Evolutionary conservation across 306 rosid species (phyloP).

Genomic region (Prunus salicina): DNA sequence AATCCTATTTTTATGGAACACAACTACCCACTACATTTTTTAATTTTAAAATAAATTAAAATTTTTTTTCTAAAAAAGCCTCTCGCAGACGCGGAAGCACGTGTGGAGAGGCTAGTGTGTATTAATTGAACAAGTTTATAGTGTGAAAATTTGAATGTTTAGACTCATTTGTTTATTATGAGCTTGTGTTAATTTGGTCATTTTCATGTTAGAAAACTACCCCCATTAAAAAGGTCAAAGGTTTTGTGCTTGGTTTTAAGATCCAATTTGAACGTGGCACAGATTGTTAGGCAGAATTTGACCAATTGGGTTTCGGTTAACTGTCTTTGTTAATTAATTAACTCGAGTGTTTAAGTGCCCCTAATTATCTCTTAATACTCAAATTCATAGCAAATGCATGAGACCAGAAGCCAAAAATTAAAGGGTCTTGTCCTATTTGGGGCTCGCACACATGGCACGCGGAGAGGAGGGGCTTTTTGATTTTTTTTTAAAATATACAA

Average conservation of each 20-base stretch:
- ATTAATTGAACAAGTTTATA: too few species aligned
- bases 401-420: neutral
- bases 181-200: too few species aligned
- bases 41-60: too few species aligned
- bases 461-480: neutral
- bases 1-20: too few species aligned
- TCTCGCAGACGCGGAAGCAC: rapidly evolving
- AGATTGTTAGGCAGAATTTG: neutral
- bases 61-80: rapidly evolving
- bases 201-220: too few species aligned
- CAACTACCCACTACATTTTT: too few species aligned
- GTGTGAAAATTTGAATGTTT: too few species aligned
- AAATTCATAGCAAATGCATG: neutral
- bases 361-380: too few species aligned
- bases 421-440: neutral
- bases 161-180: too few species aligned
- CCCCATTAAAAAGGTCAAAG: neutral
- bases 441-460: neutral
- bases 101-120: too few species aligned
- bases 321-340: neutral
- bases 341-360: neutral
- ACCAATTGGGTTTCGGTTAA: neutral
- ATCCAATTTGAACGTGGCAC: neutral
- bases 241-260: neutral
- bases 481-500: too few species aligned